Percentiles rank a stretch among this genome's conserved stretches.
These are phyloP conservation scores for Fagopyrum esculentum DNA, from an alignment of 148 eudicot species.

Conservation along the genomic window DNA sequence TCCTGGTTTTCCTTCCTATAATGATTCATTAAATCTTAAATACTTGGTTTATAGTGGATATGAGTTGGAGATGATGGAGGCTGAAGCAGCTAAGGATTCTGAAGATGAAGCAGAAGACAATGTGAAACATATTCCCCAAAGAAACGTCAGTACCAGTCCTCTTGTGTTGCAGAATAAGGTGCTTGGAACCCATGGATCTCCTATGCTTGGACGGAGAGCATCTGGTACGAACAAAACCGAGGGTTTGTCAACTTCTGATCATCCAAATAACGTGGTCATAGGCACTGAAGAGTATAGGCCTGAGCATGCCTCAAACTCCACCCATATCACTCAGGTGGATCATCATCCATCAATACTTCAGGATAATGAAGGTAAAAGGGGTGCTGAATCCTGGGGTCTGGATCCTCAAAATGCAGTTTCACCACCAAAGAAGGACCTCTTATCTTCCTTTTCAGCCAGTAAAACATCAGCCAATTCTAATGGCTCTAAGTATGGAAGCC, in stretches of 20 bases:
- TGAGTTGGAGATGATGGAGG: conserved; percentile 72
- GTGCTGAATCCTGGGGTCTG: conserved; percentile 19
- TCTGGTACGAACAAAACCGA: conserved; percentile 19
- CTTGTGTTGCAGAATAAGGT: conserved; percentile 17
- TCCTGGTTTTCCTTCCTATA: neutral
- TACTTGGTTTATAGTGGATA: conserved; percentile 37
- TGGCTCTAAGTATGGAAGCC: conserved; percentile 20
- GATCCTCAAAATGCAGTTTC: conserved; percentile 11
- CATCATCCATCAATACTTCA: conserved; percentile 18
- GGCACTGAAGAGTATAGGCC: conserved; percentile 26
- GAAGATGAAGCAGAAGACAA: conserved; percentile 50
- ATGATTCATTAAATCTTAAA: neutral
- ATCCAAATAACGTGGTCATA: conserved; percentile 14
- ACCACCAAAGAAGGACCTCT: conserved; percentile 19
- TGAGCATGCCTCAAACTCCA: conserved; percentile 18
- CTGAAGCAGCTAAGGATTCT: conserved; percentile 87
- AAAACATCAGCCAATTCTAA: conserved; percentile 26
- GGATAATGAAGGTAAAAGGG: conserved; percentile 16
- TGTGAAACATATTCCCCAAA: conserved; percentile 14
- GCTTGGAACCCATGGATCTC: conserved; percentile 18
- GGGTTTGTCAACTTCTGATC: conserved; percentile 19
- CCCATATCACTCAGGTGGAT: conserved; percentile 15
- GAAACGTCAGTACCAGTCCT: conserved; percentile 24
- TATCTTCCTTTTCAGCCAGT: conserved; percentile 26
- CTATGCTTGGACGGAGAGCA: conserved; percentile 16